Conservation (phyloP, 2,329 filamentous ascomycete genomes). For the Paecilomyces sp. region DNA sequence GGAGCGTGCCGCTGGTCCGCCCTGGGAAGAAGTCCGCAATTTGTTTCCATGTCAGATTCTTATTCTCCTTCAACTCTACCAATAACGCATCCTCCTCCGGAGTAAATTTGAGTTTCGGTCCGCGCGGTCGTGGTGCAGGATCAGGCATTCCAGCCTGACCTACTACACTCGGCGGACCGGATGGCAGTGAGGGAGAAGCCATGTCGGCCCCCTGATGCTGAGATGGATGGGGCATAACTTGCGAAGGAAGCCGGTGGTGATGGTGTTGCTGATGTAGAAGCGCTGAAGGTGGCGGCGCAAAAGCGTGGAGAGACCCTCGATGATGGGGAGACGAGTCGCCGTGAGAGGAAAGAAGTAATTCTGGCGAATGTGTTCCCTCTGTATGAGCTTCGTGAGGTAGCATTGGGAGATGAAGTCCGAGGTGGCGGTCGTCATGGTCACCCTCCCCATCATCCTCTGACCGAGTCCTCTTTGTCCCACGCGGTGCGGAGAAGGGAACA, state of each 20-base stretch:
- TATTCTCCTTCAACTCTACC: conserved; percentile 88
- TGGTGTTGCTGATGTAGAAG: conserved; percentile 50
- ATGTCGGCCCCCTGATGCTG: conserved; percentile 53
- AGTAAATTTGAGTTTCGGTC: conserved; percentile 90
- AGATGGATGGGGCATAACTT: conserved; percentile 59
- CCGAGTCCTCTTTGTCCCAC: conserved; percentile 27
- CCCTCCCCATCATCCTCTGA: conserved; percentile 22
- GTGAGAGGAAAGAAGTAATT: conserved; percentile 28
- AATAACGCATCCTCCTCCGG: conserved; percentile 83
- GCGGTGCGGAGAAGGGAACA: conserved; percentile 20
- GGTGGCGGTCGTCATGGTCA: conserved; percentile 16
- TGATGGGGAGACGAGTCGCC: conserved; percentile 21
- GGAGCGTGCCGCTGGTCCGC: conserved; percentile 79
- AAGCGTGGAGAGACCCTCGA: conserved; percentile 22
- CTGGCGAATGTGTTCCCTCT: conserved; percentile 24
- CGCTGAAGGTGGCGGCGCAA: conserved; percentile 38
- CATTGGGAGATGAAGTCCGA: conserved; percentile 25
- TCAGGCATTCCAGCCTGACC: conserved; percentile 80
- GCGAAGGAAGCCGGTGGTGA: conserved; percentile 72
- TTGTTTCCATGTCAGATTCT: conserved; percentile 93
- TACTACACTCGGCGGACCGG: conserved; percentile 73
- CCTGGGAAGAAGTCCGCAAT: conserved; percentile 95
- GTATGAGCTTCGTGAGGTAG: conserved; percentile 22
- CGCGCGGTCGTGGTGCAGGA: conserved; percentile 71
- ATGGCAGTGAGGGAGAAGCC: conserved; percentile 37